Conservation (phyloP, 2,329 filamentous ascomycete genomes). For the Nectriaceae sp. region DNA sequence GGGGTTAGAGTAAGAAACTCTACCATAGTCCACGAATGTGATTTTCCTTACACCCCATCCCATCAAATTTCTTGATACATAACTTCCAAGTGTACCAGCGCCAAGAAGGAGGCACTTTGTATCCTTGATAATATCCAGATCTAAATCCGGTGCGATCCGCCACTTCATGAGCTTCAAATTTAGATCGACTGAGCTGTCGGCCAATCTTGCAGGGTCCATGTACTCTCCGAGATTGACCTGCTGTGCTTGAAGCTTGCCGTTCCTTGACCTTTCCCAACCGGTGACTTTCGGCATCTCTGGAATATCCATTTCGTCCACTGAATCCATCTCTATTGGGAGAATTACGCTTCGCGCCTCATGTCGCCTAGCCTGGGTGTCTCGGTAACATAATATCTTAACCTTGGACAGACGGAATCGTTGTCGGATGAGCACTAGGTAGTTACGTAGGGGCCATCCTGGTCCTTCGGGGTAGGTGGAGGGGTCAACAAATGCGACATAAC, state of each 20-base stretch:
- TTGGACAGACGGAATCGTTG: conserved; percentile 77
- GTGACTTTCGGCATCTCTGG: conserved; percentile 81
- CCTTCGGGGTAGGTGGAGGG: conserved; percentile 87
- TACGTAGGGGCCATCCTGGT: conserved; percentile 91
- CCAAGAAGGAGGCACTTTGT: conserved; percentile 90
- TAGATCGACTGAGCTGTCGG: conserved; percentile 92
- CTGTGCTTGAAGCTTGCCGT: conserved; percentile 75
- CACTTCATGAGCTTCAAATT: conserved; percentile 99
- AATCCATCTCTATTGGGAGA: conserved; percentile 63
- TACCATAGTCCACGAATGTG: conserved; percentile 92
- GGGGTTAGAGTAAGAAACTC: conserved; percentile 93
- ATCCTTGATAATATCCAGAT: conserved; percentile 85
- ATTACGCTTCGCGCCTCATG: conserved; percentile 83
- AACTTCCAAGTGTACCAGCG: conserved; percentile 89
- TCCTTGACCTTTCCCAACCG: conserved; percentile 87
- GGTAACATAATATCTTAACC: conserved; percentile 85
- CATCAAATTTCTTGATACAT: conserved; percentile 88
- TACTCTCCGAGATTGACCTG: conserved; percentile 86
- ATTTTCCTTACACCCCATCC: conserved; percentile 96
- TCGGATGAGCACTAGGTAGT: conserved; percentile 81
- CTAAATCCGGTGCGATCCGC: conserved; percentile 85
- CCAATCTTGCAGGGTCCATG: conserved; percentile 85
- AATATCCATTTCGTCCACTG: conserved; percentile 44
- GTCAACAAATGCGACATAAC: conserved; percentile 85
- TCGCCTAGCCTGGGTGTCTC: conserved; percentile 75